Evolutionary conservation across 2,329 filamentous ascomycete genomes (phyloP).

Genomic region (Aspergillus amoenus): DNA sequence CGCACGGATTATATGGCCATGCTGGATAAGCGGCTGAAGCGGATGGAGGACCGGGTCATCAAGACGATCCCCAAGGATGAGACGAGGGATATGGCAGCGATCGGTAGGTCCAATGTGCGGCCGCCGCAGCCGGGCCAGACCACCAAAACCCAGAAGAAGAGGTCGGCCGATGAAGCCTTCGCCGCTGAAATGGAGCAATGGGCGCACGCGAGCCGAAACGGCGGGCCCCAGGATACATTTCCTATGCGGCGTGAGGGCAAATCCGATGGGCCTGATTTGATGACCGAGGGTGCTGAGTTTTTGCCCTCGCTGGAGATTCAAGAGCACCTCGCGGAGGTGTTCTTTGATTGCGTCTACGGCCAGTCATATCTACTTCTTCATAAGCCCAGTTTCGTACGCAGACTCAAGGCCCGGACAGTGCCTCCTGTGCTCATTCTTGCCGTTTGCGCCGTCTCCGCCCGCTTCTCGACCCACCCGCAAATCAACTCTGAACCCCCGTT

Average conservation of each 20-base stretch:
- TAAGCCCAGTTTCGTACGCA: constrained; percentile 95
- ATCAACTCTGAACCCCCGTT: constrained; percentile 76
- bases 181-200: constrained; percentile 77
- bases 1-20: constrained; percentile 99
- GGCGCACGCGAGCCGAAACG: constrained; percentile 61
- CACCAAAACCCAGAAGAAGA: constrained; percentile 69
- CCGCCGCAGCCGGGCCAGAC: constrained; percentile 64
- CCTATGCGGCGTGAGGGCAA: constrained; percentile 58
- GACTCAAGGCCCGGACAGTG: constrained; percentile 69
- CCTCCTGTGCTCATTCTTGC: constrained; percentile 91
- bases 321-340: constrained; percentile 89
- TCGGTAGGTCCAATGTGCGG: constrained; percentile 81
- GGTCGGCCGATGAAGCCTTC: constrained; percentile 84
- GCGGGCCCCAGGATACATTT: constrained; percentile 47
- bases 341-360: constrained; percentile 93
- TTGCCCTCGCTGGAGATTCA: constrained; percentile 85
- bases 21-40: constrained; percentile 90
- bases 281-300: constrained; percentile 78
- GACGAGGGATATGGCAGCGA: constrained; percentile 63
- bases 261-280: constrained; percentile 73
- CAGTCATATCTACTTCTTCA: constrained; percentile 93
- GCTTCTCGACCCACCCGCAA: constrained; percentile 87
- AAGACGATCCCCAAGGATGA: constrained; percentile 90
- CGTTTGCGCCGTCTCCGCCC: constrained; percentile 90
- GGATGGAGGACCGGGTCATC: constrained; percentile 97